A percentile compares a stretch with the other conserved stretches of the same genome.
phyloP scores from a whole-genome alignment of 169 alveolate species.

The Miamiensis avidus region DNA sequence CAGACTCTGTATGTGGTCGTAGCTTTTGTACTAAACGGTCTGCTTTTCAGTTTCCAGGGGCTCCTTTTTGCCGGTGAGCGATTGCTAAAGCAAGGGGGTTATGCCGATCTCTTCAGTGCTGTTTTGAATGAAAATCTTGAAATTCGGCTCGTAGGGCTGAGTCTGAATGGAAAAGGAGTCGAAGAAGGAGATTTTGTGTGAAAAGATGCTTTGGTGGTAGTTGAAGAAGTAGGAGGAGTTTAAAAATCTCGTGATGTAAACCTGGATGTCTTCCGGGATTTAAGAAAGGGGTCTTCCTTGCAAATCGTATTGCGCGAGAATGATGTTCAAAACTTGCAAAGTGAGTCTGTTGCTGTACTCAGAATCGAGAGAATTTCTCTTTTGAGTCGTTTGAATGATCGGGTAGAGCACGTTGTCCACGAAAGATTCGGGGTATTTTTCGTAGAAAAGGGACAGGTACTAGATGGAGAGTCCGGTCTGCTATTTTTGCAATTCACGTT shows the following conservation, averaged over 20 bases:
- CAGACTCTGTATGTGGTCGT: not conserved
- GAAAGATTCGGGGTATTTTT: too few species aligned
- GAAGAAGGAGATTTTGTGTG: not conserved
- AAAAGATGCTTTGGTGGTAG: not conserved
- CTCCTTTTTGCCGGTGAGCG: not conserved
- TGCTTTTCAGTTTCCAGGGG: not conserved
- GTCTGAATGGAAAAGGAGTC: not conserved
- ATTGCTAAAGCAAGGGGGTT: not conserved
- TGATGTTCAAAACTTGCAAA: too few species aligned
- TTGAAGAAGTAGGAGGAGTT: not conserved
- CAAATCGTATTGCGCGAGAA: not conserved
- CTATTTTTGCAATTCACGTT: too few species aligned
- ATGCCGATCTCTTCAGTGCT: not conserved
- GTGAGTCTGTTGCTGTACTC: too few species aligned
- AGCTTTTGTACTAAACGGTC: not conserved
- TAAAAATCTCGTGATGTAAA: not conserved
- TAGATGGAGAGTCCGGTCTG: too few species aligned
- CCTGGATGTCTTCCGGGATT: not conserved
- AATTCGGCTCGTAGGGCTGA: not conserved
- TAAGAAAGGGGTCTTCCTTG: not conserved
- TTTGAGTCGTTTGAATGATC: too few species aligned
- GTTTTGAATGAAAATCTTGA: too few species aligned
- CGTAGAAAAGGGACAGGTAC: too few species aligned
- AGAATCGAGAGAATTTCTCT: too few species aligned
- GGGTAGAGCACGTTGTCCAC: too few species aligned